A percentile compares a stretch with the other conserved stretches of the same genome.
These are phyloP conservation scores for Camellia sinensis DNA, from an alignment of 148 eudicot genomes.

Conservation along the genomic window DNA sequence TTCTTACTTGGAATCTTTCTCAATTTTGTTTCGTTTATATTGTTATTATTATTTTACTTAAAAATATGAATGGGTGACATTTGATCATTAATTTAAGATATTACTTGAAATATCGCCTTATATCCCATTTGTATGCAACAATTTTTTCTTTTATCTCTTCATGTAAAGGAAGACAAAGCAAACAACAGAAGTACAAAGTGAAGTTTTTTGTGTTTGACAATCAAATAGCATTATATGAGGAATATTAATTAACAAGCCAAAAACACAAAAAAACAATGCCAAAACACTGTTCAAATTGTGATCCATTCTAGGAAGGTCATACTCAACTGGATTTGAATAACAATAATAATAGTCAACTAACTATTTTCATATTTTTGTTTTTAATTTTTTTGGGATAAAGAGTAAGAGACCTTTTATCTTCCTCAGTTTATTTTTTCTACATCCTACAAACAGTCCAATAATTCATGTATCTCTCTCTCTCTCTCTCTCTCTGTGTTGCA, in stretches of 20 bases:
- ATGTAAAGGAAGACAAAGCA: background rate
- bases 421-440: background rate
- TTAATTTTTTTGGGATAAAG: background rate
- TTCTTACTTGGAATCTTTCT: too few relatives aligned
- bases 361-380: background rate
- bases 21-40: too few relatives aligned
- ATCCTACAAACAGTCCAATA: slow-evolving; percentile 2
- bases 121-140: too few relatives aligned
- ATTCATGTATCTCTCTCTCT: slow-evolving; percentile 5
- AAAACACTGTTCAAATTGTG: background rate
- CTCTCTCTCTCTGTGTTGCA: slow-evolving; percentile 6
- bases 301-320: background rate
- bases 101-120: too few relatives aligned
- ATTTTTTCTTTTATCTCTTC: background rate
- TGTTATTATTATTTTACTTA: too few relatives aligned
- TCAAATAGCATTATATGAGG: background rate
- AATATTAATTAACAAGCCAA: background rate
- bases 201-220: background rate
- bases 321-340: background rate
- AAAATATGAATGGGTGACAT: too few relatives aligned
- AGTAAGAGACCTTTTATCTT: background rate
- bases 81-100: too few relatives aligned
- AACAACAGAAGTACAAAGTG: background rate
- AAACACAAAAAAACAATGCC: background rate
- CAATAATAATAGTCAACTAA: background rate